Percentiles rank a stretch among this genome's conserved stretches.
These are phyloP conservation scores for Neurospora sp. DNA, from an alignment of 495 filamentous ascomycete genomes.

Conservation along the genomic window DNA sequence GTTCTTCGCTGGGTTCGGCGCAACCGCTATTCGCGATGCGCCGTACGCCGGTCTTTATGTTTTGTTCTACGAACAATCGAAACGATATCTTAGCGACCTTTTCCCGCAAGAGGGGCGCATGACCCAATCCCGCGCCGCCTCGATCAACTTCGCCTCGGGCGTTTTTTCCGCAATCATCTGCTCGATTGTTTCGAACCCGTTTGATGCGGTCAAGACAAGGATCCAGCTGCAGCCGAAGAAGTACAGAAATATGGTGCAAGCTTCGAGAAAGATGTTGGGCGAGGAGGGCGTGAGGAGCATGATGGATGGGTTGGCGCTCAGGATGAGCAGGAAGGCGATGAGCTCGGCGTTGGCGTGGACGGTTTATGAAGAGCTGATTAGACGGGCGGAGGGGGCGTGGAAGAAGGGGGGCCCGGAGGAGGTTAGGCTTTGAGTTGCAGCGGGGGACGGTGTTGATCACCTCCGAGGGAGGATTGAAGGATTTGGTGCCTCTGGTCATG, in stretches of 20 bases:
- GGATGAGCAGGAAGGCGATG: conserved; percentile 84
- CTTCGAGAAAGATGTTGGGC: conserved; percentile 60
- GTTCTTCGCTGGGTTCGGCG: conserved; percentile 89
- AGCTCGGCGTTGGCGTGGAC: conserved; percentile 93
- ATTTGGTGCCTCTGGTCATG: not conserved
- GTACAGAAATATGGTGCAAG: conserved; percentile 80
- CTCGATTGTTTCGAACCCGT: conserved; percentile 82
- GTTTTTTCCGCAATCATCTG: conserved; percentile 65
- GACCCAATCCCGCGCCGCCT: conserved; percentile 42
- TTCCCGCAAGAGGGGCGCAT: conserved; percentile 10
- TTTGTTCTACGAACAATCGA: conserved; percentile 84
- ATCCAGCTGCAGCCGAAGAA: conserved; percentile 78
- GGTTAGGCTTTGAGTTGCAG: not conserved
- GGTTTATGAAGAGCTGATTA: conserved; percentile 86
- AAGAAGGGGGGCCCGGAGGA: not conserved
- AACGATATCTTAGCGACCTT: conserved; percentile 49
- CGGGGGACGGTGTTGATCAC: not conserved
- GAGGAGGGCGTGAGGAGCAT: conserved; percentile 76
- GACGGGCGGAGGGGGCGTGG: conserved; percentile 60
- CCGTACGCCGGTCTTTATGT: conserved; percentile 95
- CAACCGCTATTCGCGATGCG: conserved; percentile 85
- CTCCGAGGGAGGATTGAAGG: not conserved
- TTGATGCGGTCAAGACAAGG: conserved; percentile 91
- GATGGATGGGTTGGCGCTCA: conserved; percentile 76
- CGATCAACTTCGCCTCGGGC: conserved; percentile 77